These are phyloP conservation scores for Cladochytrium replicatum DNA, from an alignment of 192 early-diverging fungal genomes.

Conservation along the genomic window DNA sequence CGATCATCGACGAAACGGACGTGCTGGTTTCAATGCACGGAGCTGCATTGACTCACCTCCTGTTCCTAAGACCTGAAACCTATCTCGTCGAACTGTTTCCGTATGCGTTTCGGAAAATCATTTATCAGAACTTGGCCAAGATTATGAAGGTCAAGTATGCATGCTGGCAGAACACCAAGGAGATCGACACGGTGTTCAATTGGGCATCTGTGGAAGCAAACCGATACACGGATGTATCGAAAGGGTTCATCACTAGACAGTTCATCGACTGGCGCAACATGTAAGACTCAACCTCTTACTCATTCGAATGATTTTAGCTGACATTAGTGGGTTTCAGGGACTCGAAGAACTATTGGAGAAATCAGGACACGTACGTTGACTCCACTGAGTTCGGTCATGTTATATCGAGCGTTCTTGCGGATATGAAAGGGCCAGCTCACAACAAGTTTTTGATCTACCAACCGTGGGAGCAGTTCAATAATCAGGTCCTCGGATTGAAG, in stretches of 20 bases:
- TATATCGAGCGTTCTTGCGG: no score
- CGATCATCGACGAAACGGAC: slow-evolving; percentile 13
- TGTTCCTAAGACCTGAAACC: slow-evolving; percentile 15
- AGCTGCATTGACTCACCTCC: slow-evolving; percentile 21
- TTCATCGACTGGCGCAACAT: slow-evolving; percentile 25
- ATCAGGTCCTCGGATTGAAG: slow-evolving; percentile 29
- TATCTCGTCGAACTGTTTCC: slow-evolving; percentile 26
- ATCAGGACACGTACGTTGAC: slow-evolving; percentile 20
- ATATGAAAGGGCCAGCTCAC: no score
- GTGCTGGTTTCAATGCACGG: slow-evolving; percentile 27
- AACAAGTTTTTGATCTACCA: slow-evolving; percentile 22
- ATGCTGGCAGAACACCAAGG: slow-evolving; percentile 16
- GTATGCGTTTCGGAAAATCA: slow-evolving; percentile 20
- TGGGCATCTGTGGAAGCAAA: slow-evolving; percentile 8
- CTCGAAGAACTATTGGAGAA: slow-evolving; percentile 30
- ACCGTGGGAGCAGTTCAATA: slow-evolving; percentile 34
- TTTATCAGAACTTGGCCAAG: slow-evolving; percentile 20
- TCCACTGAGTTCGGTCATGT: slow-evolving; percentile 11
- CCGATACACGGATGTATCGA: slow-evolving; percentile 10
- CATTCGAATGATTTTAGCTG: background rate
- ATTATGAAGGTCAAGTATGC: slow-evolving; percentile 17
- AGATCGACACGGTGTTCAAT: slow-evolving; percentile 9
- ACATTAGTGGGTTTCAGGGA: slow-evolving; percentile 20
- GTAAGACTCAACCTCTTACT: no score
- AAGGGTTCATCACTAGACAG: slow-evolving; percentile 6